Evolutionary conservation across 1,284 basidiomycete genomes (phyloP).

Genomic region (Schizophyllum commune): DNA sequence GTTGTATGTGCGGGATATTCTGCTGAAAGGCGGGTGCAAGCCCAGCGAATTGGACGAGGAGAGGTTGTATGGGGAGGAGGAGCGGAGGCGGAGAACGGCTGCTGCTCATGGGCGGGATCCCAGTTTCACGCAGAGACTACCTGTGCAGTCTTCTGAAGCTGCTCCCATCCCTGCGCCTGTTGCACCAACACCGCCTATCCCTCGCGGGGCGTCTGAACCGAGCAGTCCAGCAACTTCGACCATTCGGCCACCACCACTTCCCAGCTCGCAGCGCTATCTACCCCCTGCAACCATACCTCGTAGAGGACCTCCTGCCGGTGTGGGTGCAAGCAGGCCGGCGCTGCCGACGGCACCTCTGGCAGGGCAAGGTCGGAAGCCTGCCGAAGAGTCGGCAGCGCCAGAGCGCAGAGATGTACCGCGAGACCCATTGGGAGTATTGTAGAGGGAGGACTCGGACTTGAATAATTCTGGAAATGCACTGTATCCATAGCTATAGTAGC

Average conservation of each 20-base stretch:
- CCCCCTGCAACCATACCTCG: not conserved
- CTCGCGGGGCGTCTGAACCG: no score
- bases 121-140: not conserved
- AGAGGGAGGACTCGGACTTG: no score
- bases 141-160: not conserved
- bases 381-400: not conserved
- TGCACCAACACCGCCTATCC: no score
- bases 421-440: not conserved
- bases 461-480: no score
- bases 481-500: no score
- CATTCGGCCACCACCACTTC: no score
- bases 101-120: slow-evolving; percentile 1
- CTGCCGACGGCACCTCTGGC: not conserved
- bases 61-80: slow-evolving; percentile 52
- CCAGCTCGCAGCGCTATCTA: not conserved
- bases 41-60: slow-evolving; percentile 52
- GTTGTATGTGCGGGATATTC: slow-evolving; percentile 66
- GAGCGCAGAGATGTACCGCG: not conserved
- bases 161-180: no score
- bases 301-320: not conserved
- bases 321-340: no score
- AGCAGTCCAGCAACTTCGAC: no score
- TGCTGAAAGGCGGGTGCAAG: slow-evolving; percentile 34
- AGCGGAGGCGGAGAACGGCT: slow-evolving; percentile 36
- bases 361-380: not conserved